Conservation (phyloP, 345 rosid genomes). For the Dipteronia dyeriana region DNA sequence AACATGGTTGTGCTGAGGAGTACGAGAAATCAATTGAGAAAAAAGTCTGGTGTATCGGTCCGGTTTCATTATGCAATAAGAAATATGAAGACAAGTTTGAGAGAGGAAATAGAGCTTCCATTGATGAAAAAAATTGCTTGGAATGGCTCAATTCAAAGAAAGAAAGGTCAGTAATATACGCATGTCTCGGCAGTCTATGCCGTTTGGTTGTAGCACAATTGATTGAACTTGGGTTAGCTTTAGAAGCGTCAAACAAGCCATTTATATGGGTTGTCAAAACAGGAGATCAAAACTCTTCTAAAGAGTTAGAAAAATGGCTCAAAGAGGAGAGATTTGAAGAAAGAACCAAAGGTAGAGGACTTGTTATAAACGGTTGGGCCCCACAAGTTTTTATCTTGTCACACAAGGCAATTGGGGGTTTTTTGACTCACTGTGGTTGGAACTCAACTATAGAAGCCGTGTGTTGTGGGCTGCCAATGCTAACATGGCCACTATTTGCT, state of each 20-base stretch:
- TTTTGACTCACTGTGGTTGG: constrained; percentile 89
- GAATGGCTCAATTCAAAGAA: constrained; percentile 58
- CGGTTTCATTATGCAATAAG: constrained; percentile 64
- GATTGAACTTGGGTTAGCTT: constrained; percentile 63
- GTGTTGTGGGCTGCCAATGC: constrained; percentile 62
- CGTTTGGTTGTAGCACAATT: constrained; percentile 60
- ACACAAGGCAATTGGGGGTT: constrained; percentile 66
- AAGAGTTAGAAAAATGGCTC: constrained; percentile 58
- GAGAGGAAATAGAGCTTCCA: constrained; percentile 66
- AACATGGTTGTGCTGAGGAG: constrained; percentile 44
- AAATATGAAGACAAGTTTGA: constrained; percentile 43
- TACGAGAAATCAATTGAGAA: constrained; percentile 48
- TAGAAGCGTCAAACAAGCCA: constrained; percentile 60
- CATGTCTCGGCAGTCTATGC: constrained; percentile 76
- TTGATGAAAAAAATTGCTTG: constrained; percentile 43
- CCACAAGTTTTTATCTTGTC: constrained; percentile 78
- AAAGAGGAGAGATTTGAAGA: constrained; percentile 48
- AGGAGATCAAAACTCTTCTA: constrained; percentile 27
- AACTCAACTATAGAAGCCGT: constrained; percentile 76
- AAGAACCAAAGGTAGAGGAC: constrained; percentile 56
- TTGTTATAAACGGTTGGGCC: constrained; percentile 77
- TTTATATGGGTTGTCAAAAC: constrained; percentile 79
- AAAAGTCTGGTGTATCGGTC: constrained; percentile 81
- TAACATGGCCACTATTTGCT: constrained; percentile 78
- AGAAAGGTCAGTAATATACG: constrained; percentile 67